Conservation (phyloP, 2,329 filamentous ascomycete species). For the Domatiomyces catenatus region DNA sequence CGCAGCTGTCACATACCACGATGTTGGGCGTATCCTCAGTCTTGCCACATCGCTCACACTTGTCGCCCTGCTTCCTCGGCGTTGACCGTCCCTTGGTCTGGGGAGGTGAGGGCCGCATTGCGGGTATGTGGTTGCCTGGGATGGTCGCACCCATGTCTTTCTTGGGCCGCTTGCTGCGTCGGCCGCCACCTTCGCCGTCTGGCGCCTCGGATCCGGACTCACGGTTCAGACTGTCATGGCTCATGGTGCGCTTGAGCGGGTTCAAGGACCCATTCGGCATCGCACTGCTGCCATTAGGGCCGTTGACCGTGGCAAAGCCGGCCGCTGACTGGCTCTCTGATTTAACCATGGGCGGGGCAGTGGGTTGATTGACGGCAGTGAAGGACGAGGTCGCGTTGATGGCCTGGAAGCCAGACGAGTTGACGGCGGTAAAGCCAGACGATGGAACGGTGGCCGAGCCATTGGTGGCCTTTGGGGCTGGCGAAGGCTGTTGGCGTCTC, state of each 20-base stretch:
- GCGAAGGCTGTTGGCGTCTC: constrained; percentile 1
- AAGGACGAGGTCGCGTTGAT: constrained; percentile 39
- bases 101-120: constrained; percentile 63
- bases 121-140: constrained; percentile 86
- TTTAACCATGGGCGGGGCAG: constrained; percentile 25
- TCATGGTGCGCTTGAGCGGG: constrained; percentile 63
- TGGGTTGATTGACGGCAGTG: constrained; percentile 26
- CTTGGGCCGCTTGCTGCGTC: constrained; percentile 83
- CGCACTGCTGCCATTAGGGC: constrained; percentile 13
- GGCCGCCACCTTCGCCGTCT: constrained; percentile 43
- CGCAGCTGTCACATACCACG: constrained; percentile 79
- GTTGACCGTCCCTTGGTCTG: constrained; percentile 43
- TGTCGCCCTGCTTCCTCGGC: constrained; percentile 44
- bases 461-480: not conserved
- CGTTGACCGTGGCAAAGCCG: constrained; percentile 46
- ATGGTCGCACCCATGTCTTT: constrained; percentile 65
- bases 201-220: constrained; percentile 26
- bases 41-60: constrained; percentile 75
- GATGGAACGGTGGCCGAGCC: constrained; percentile 21
- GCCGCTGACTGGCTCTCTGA: constrained; percentile 31
- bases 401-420: constrained; percentile 45
- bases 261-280: constrained; percentile 22
- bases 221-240: constrained; percentile 35
- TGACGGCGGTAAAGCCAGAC: constrained; percentile 57
- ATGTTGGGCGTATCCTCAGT: constrained; percentile 57